A percentile compares a stretch with the other conserved stretches of the same genome.
Evolutionary conservation across 768 basidiomycete genomes (phyloP).

Genomic region (Chalciporus piperatus): DNA sequence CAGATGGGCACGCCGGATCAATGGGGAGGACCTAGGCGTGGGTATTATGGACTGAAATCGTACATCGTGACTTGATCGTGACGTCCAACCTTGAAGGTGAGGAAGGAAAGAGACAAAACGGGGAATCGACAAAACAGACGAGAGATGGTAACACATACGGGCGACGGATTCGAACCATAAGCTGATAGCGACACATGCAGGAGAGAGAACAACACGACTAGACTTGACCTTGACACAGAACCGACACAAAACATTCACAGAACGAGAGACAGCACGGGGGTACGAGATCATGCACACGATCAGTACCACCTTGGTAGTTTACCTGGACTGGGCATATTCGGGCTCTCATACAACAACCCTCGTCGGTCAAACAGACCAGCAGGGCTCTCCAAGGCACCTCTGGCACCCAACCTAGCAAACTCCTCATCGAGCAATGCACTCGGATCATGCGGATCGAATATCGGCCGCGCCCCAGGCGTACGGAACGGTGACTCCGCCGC

Average conservation of each 20-base stretch:
- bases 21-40: not conserved
- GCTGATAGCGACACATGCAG: not conserved
- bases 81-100: not conserved
- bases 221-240: not conserved
- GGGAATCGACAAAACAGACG: not conserved
- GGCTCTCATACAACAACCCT: slow-evolving; percentile 69
- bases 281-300: slow-evolving; percentile 6
- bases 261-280: not conserved
- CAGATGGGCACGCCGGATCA: too few species aligned
- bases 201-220: not conserved
- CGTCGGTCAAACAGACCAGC: slow-evolving; percentile 62
- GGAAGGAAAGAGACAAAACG: not conserved
- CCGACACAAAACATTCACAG: too few species aligned
- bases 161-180: not conserved
- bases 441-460: slow-evolving; percentile 75
- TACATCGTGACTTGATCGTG: not conserved
- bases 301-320: slow-evolving; percentile 53
- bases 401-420: slow-evolving; percentile 49
- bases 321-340: slow-evolving; percentile 57
- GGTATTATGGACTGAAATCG: not conserved
- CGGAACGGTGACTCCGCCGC: slow-evolving; percentile 43
- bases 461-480: slow-evolving; percentile 42
- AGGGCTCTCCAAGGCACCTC: slow-evolving; percentile 55
- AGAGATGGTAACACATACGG: not conserved
- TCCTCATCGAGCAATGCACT: slow-evolving; percentile 69